Percentiles rank a stretch among this genome's conserved stretches.
Conservation (phyloP, 1,139 yeast species). For the Pichia sp. region DNA sequence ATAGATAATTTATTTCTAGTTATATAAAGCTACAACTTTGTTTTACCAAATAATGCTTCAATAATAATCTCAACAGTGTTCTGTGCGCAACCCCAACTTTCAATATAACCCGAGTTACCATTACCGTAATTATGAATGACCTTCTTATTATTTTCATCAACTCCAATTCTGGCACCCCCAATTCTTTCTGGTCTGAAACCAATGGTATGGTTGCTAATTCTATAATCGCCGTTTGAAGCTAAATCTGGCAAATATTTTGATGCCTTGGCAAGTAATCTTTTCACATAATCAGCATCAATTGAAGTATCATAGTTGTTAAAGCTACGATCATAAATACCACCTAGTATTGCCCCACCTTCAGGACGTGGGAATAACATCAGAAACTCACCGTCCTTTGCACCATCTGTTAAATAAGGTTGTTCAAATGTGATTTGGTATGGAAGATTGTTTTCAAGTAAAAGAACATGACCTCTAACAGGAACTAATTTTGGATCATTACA, state of each 20-base stretch:
- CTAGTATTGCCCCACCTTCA: conserved; percentile 47
- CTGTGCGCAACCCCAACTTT: conserved; percentile 40
- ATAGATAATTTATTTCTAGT: background rate
- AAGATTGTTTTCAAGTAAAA: conserved; percentile 36
- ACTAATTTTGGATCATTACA: conserved; percentile 31
- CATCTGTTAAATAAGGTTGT: conserved; percentile 31
- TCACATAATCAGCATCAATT: conserved; percentile 36
- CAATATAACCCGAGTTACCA: conserved; percentile 42
- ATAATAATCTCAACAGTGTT: conserved; percentile 6
- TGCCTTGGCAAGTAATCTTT: conserved; percentile 36
- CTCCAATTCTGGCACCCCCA: conserved; percentile 41
- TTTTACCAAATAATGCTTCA: background rate
- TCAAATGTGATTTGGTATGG: conserved; percentile 31
- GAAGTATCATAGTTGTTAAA: conserved; percentile 24
- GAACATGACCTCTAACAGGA: conserved; percentile 43
- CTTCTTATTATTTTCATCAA: conserved; percentile 31
- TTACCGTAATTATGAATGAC: conserved; percentile 46
- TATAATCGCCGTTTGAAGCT: conserved; percentile 24
- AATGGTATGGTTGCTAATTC: conserved; percentile 36
- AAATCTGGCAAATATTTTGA: conserved; percentile 38
- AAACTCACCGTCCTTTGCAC: conserved; percentile 32
- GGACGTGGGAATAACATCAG: conserved; percentile 44
- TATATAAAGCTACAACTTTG: conserved; percentile 1
- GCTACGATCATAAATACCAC: conserved; percentile 39
- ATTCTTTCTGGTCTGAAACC: conserved; percentile 46